Conservation (phyloP, 257 asterid species). For the Striga asiatica region DNA sequence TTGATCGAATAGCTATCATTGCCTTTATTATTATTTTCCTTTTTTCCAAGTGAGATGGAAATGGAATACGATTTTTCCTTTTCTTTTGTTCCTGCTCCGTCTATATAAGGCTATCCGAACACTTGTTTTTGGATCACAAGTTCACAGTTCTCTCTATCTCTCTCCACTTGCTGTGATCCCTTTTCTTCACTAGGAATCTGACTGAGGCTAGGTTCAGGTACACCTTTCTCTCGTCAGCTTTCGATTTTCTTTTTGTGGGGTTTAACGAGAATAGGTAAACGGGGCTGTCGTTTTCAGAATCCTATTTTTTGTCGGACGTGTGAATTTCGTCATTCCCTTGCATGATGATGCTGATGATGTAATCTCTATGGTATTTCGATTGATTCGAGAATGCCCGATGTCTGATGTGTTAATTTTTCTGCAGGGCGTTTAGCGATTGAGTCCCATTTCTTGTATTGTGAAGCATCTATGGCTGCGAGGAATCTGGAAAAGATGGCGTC, state of each 20-base stretch:
- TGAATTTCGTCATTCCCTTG: not conserved
- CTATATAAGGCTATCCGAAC: conserved; percentile 14
- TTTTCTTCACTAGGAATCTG: conserved; percentile 17
- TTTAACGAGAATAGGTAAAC: not conserved
- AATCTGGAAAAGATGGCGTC: conserved; percentile 31
- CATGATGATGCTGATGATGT: conserved; percentile 9
- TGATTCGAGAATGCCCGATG: conserved; percentile 1
- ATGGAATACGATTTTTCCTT: not conserved
- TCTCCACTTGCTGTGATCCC: conserved; percentile 15
- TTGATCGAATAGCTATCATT: too few relatives aligned
- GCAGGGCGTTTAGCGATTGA: not conserved
- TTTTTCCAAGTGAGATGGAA: too few relatives aligned
- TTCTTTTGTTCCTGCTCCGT: not conserved
- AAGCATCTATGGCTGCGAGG: conserved; percentile 7
- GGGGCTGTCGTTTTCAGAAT: conserved; percentile 2
- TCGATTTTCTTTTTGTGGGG: conserved; percentile 4
- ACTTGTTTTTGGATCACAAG: conserved; percentile 17
- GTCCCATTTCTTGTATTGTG: not conserved
- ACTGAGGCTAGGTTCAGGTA: conserved; percentile 24
- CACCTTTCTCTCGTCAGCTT: conserved; percentile 9
- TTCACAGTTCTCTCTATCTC: not conserved
- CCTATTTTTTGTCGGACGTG: conserved; percentile 8
- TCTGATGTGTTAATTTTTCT: not conserved
- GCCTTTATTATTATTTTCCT: not conserved
- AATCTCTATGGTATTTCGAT: not conserved